phyloP scores from a whole-genome alignment of 2,329 filamentous ascomycete species.

The Phyllosticta capitalensis region DNA sequence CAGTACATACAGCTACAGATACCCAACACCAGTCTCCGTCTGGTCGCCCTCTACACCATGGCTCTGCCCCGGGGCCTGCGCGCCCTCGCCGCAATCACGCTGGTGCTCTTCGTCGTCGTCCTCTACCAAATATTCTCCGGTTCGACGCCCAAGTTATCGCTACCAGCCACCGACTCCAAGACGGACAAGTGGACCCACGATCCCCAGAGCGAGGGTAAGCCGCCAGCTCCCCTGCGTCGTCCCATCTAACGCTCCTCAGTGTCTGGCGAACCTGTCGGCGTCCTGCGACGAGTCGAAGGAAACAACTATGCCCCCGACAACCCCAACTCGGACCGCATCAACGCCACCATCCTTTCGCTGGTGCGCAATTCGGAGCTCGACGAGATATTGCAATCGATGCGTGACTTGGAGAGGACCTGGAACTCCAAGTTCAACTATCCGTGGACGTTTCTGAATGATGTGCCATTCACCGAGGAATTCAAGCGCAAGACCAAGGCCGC shows the following conservation, averaged over 20 bases:
- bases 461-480: conserved; percentile 87
- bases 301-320: conserved; percentile 71
- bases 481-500: conserved; percentile 68
- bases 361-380: conserved; percentile 85
- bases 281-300: conserved; percentile 57
- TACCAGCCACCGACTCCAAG: conserved; percentile 28
- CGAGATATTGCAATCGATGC: conserved; percentile 80
- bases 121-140: conserved; percentile 64
- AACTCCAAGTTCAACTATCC: conserved; percentile 99
- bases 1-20: not conserved
- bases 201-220: conserved; percentile 77
- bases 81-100: conserved; percentile 61
- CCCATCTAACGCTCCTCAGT: conserved; percentile 40
- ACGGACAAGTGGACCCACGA: conserved; percentile 61
- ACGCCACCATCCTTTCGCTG: conserved; percentile 83
- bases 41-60: conserved; percentile 45
- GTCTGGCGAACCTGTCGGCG: conserved; percentile 75
- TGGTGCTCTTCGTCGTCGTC: conserved; percentile 69
- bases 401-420: conserved; percentile 87
- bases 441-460: conserved; percentile 98
- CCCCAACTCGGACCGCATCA: conserved; percentile 71
- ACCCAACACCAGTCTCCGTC: not conserved
- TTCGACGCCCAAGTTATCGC: conserved; percentile 32
- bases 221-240: not conserved
- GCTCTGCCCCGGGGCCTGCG: conserved; percentile 78